Percentiles rank a stretch among this genome's conserved stretches.
These are phyloP conservation scores for Zygotorulaspora mrakii DNA, from an alignment of 1,139 yeast genomes.

Conservation along the genomic window DNA sequence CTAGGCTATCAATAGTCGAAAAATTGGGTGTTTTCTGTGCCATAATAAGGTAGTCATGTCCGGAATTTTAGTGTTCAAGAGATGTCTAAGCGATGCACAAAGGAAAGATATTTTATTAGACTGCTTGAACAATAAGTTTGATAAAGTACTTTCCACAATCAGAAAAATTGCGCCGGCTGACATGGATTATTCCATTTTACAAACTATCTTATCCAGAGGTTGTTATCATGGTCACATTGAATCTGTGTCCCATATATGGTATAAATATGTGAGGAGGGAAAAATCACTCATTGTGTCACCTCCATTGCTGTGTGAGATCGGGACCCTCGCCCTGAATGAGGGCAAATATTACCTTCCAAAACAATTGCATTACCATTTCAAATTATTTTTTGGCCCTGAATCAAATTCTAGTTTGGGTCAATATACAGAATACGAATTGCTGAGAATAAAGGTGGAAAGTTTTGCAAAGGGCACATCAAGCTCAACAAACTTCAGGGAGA, in stretches of 20 bases:
- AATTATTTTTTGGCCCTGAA: conserved; percentile 11
- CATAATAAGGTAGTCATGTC: conserved; percentile 2
- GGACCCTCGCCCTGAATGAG: conserved; percentile 25
- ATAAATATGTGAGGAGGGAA: conserved; percentile 27
- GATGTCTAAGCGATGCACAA: conserved; percentile 15
- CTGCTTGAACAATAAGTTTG: conserved; percentile 30
- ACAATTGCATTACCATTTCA: conserved; percentile 26
- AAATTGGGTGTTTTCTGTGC: too few species aligned
- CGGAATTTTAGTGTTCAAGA: conserved; percentile 5
- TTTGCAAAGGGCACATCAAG: conserved; percentile 28
- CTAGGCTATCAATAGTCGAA: too few species aligned
- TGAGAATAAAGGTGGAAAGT: conserved; percentile 30
- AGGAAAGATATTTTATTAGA: conserved; percentile 19
- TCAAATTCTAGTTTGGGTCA: conserved; percentile 11
- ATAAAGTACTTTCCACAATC: conserved; percentile 17
- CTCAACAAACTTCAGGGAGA: conserved; percentile 26
- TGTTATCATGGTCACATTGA: conserved; percentile 31
- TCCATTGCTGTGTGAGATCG: conserved; percentile 26
- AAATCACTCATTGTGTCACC: conserved; percentile 25
- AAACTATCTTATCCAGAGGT: conserved; percentile 25
- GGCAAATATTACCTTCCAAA: conserved; percentile 25
- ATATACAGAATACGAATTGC: conserved; percentile 22
- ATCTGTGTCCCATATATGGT: conserved; percentile 32
- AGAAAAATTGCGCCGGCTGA: conserved; percentile 19
- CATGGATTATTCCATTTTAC: conserved; percentile 27